Evolutionary conservation across 192 early-diverging fungal species (phyloP).

Genomic region (Linderina pennispora): DNA sequence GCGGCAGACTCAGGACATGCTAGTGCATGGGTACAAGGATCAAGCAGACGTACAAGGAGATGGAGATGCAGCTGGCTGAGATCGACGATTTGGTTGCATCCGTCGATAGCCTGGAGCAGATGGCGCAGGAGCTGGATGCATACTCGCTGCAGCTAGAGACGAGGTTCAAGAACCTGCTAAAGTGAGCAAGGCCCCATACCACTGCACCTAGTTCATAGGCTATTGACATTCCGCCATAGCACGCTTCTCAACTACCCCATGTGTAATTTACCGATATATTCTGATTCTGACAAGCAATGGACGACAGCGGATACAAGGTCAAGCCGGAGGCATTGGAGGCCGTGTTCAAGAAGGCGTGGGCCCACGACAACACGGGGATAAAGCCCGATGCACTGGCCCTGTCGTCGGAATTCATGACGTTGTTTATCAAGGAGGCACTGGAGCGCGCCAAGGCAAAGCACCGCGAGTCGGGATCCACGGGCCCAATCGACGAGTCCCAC

Average conservation of each 20-base stretch:
- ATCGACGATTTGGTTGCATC: slow-evolving; percentile 27
- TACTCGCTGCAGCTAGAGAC: slow-evolving; percentile 36
- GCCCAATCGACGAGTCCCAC: slow-evolving; percentile 36
- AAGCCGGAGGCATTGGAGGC: slow-evolving; percentile 33
- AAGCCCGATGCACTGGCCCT: slow-evolving; percentile 36
- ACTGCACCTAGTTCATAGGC: not conserved
- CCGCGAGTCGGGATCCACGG: slow-evolving; percentile 6
- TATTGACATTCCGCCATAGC: not conserved
- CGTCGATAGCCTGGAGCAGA: slow-evolving; percentile 28
- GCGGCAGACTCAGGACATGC: slow-evolving; percentile 46
- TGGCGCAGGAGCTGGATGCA: slow-evolving; percentile 33
- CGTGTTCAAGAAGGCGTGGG: slow-evolving; percentile 41
- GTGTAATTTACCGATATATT: too few relatives aligned
- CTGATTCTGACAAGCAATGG: slow-evolving; percentile 3
- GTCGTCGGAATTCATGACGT: slow-evolving; percentile 19
- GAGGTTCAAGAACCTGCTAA: slow-evolving; percentile 35
- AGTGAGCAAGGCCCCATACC: slow-evolving; percentile 4
- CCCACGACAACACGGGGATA: slow-evolving; percentile 29
- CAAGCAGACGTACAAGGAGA: slow-evolving; percentile 44
- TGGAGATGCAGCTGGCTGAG: slow-evolving; percentile 34
- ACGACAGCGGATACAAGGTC: slow-evolving; percentile 5
- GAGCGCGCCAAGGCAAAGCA: slow-evolving; percentile 31
- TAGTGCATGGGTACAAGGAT: slow-evolving; percentile 44
- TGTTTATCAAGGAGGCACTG: slow-evolving; percentile 38
- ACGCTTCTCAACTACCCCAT: not conserved